phyloP scores from a whole-genome alignment of 2,329 filamentous ascomycete species.

The Lomentospora prolificans region DNA sequence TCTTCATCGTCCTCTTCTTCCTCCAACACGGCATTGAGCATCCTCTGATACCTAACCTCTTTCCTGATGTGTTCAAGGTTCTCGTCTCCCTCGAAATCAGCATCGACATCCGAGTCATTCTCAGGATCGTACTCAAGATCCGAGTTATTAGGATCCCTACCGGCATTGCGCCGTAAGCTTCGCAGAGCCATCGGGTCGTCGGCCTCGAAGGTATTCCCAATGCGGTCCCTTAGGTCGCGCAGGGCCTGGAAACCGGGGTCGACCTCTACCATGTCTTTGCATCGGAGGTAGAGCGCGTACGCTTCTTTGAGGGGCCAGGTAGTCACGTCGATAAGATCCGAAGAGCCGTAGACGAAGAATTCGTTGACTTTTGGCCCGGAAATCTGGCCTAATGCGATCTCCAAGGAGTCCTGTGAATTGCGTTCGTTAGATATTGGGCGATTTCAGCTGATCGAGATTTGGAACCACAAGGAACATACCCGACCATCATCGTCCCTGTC shows the following conservation, averaged over 20 bases:
- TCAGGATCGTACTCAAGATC: conserved; percentile 4
- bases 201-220: not conserved
- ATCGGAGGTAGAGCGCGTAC: conserved; percentile 1
- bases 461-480: not conserved
- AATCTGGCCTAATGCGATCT: conserved; percentile 1
- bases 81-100: not conserved
- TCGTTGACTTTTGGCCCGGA: not conserved
- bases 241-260: not conserved
- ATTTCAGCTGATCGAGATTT: too few relatives aligned
- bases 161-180: not conserved
- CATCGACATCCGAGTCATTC: conserved; percentile 4
- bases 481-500: not conserved
- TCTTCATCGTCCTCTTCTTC: not conserved
- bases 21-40: not conserved
- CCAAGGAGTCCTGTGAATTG: not conserved
- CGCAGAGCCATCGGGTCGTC: not conserved
- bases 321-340: not conserved
- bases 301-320: not conserved
- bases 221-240: not conserved
- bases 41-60: not conserved
- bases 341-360: conserved; percentile 4
- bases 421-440: not conserved
- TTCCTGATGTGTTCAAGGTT: not conserved
- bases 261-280: not conserved
- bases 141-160: conserved; percentile 5